A percentile compares a stretch with the other conserved stretches of the same genome.
Conservation (phyloP, 306 rosid genomes). For the Begonia fuchsioides region DNA sequence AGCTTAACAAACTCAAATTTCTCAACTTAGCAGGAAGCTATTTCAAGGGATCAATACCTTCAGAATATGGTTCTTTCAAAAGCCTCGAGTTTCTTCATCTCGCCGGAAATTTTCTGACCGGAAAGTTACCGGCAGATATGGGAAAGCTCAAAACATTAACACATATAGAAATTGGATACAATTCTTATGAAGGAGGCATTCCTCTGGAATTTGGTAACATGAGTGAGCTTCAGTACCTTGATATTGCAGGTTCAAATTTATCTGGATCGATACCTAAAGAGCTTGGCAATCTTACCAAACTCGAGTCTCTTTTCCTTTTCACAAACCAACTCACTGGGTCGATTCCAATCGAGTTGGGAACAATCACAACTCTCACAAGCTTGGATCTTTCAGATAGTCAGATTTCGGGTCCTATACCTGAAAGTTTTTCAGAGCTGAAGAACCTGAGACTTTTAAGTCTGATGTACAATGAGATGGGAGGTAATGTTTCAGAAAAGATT, state of each 20-base stretch:
- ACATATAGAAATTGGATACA: constrained; percentile 90
- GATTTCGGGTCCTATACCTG: constrained; percentile 69
- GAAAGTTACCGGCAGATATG: constrained; percentile 55
- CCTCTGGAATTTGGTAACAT: constrained; percentile 67
- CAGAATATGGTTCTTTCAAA: constrained; percentile 61
- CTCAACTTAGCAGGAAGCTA: constrained; percentile 86
- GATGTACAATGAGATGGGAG: constrained; percentile 75
- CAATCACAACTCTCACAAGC: constrained; percentile 25
- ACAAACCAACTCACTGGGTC: constrained; percentile 57
- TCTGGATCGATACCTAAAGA: constrained; percentile 59
- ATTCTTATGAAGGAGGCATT: constrained; percentile 42
- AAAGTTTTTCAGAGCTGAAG: constrained; percentile 52
- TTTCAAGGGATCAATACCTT: constrained; percentile 76
- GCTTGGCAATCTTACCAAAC: constrained; percentile 55
- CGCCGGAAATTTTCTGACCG: constrained; percentile 69
- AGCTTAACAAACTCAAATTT: constrained; percentile 36
- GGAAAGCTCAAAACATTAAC: constrained; percentile 78
- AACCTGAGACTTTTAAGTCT: constrained; percentile 61
- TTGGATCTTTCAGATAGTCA: constrained; percentile 82
- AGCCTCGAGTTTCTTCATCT: constrained; percentile 74
- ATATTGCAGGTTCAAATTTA: constrained; percentile 73
- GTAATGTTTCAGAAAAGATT: constrained; percentile 50
- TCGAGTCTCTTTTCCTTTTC: constrained; percentile 67
- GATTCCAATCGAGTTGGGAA: constrained; percentile 55
- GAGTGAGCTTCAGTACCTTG: constrained; percentile 73